phyloP scores from a whole-genome alignment of 176 grass and related monocot species.

The Rhynchospora tenuis region DNA sequence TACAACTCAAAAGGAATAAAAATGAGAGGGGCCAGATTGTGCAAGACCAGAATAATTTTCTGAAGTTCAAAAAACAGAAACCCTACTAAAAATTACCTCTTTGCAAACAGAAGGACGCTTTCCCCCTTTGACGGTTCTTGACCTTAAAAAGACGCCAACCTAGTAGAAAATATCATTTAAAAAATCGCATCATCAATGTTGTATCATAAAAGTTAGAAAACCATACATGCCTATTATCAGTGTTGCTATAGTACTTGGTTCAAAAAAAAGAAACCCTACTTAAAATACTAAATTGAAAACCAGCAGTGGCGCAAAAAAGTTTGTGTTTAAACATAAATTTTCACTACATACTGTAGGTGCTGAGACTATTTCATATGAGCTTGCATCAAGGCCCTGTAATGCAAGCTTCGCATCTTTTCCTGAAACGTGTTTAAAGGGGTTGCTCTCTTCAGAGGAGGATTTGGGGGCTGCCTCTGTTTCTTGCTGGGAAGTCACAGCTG shows the following conservation, averaged over 20 bases:
- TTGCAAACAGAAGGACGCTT: conserved; percentile 36
- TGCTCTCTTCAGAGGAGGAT: conserved; percentile 11
- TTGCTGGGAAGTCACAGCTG: background rate
- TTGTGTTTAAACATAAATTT: background rate
- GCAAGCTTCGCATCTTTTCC: conserved; percentile 27
- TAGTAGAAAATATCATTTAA: background rate
- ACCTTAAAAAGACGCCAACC: conserved; percentile 38
- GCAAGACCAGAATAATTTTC: background rate
- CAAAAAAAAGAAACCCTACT: background rate
- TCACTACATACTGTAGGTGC: conserved; percentile 34
- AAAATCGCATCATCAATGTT: background rate
- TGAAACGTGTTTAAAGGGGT: conserved; percentile 27
- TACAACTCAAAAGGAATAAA: background rate
- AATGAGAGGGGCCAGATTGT: background rate
- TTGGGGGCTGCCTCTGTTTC: background rate
- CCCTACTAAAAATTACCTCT: conserved; percentile 35
- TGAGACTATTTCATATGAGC: conserved; percentile 30
- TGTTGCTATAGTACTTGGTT: background rate
- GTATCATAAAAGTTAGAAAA: background rate
- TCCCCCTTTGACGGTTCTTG: conserved; percentile 29
- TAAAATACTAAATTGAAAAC: background rate
- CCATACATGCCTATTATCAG: background rate
- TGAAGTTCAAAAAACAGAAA: background rate
- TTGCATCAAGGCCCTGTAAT: conserved; percentile 17
- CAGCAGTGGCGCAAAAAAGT: background rate